Evolutionary conservation across 2,329 filamentous ascomycete species (phyloP).

Genomic region (Fusarium subglutinans): DNA sequence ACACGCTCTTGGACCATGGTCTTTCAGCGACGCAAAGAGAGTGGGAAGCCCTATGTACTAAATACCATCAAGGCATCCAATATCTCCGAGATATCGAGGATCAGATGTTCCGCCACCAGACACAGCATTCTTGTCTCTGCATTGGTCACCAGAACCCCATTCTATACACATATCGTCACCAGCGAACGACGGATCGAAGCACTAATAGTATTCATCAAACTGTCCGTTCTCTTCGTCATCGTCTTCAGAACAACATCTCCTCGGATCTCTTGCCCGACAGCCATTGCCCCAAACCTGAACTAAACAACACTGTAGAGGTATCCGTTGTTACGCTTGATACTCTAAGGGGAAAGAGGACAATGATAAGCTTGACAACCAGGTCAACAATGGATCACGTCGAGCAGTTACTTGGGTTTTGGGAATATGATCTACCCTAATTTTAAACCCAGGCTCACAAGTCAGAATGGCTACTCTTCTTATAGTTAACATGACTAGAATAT

Average conservation of each 20-base stretch:
- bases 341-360: neutral
- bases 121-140: neutral
- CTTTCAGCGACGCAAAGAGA: neutral
- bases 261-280: accelerated
- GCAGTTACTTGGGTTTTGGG: neutral
- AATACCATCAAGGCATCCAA: neutral
- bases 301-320: neutral
- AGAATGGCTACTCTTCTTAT: neutral
- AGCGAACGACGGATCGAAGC: accelerated
- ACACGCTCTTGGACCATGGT: neutral
- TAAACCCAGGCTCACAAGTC: neutral
- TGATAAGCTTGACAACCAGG: neutral
- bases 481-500: accelerated
- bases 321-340: neutral
- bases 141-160: neutral
- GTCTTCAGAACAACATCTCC: neutral
- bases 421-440: neutral
- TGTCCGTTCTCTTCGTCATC: accelerated
- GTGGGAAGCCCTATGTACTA: neutral
- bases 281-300: neutral
- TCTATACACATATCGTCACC: neutral
- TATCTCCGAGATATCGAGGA: neutral
- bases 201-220: neutral
- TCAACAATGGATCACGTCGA: neutral
- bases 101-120: neutral